Percentiles rank a stretch among this genome's conserved stretches.
These are phyloP conservation scores for Phytophthora constricta DNA, from an alignment of 352 stramenopile genomes.

Conservation along the genomic window DNA sequence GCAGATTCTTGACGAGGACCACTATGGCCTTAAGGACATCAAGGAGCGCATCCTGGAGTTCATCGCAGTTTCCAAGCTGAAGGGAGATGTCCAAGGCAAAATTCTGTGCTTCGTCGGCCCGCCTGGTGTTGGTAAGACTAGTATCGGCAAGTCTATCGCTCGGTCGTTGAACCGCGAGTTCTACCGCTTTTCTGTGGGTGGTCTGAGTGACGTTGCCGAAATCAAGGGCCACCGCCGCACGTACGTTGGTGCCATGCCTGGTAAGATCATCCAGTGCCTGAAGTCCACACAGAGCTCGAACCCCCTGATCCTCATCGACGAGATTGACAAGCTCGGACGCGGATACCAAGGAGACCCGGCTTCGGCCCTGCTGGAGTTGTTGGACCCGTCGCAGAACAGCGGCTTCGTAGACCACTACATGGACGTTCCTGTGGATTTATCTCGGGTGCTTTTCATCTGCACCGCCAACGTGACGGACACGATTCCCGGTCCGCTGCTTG, in stretches of 20 bases:
- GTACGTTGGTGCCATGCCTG: slow-evolving; percentile 99
- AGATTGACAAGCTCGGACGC: slow-evolving; percentile 92
- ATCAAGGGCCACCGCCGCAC: slow-evolving; percentile 99
- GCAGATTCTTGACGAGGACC: slow-evolving; percentile 95
- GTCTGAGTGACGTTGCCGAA: slow-evolving; percentile 96
- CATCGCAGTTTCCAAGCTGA: slow-evolving; percentile 98
- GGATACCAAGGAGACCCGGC: slow-evolving; percentile 95
- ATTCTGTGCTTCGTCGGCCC: slow-evolving; percentile 97
- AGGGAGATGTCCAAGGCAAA: slow-evolving; percentile 96
- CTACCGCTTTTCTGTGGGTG: slow-evolving; percentile 98
- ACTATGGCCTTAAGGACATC: slow-evolving; percentile 98
- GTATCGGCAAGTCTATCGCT: slow-evolving; percentile 97
- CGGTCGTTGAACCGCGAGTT: slow-evolving; percentile 97
- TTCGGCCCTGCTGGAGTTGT: slow-evolving; percentile 96
- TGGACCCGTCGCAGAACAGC: slow-evolving; percentile 98
- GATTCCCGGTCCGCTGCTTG: slow-evolving; percentile 96
- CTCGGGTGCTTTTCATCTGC: slow-evolving; percentile 97
- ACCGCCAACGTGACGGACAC: slow-evolving; percentile 96
- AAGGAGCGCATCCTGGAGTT: slow-evolving; percentile 99
- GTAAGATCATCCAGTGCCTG: slow-evolving; percentile 99
- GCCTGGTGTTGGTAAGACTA: slow-evolving; percentile 93
- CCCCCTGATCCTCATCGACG: slow-evolving; percentile 98
- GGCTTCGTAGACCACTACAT: slow-evolving; percentile 99
- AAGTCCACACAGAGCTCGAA: slow-evolving; percentile 97
- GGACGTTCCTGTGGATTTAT: slow-evolving; percentile 98